Evolutionary conservation across 1,284 basidiomycete species (phyloP), one percentile per base, ranked within the genome.

Genomic region (Fistulina hepatica): DNA sequence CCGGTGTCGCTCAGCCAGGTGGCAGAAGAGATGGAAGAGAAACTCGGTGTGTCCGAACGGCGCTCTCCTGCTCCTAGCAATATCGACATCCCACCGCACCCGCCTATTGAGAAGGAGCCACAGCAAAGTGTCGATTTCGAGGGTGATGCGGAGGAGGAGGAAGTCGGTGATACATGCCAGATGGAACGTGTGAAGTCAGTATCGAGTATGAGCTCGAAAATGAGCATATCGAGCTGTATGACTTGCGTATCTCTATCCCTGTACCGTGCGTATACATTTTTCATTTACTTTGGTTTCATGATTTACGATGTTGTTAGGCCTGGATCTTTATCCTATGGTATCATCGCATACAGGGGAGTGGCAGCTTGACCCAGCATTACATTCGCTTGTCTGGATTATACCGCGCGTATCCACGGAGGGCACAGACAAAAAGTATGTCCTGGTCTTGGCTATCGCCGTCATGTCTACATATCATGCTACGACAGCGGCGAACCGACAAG

Each of bases 161-260:
- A n/a, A n/a, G n/a, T n/a, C n/a, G n/a, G n/a, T n/a, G n/a, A n/a
- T n/a, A n/a, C n/a, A 81, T 84, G 34, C 91, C 89, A 49, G 81
- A 91, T 49, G 90, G 90, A 19, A 81, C 80, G 1, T 88, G 81
- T 49, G 91, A 95, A 48, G 89, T 97, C 40, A 94, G 85, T 56
- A 88, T 97, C 51, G 94, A 97, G 59, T 98, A 95, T 58, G 92
- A 97, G 58, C 81, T 97, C 33, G 90, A 94, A 56, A 83, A 90
- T 43, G 76, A 81, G 46, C 75, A 73, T 42, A 61, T 94, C 40
- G 72, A 76, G 0, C 67, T 97, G 3, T 76, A 85, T 53, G 88
- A 95, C 53, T 74, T 94, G 22, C 71, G 81, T 49, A 89, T 97
- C 46, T 81, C 83, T 37, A 93, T 97, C 48, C 93, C 94, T 19